phyloP scores from a whole-genome alignment of 2,329 filamentous ascomycete species.

The Fusarium chlamydosporum region DNA sequence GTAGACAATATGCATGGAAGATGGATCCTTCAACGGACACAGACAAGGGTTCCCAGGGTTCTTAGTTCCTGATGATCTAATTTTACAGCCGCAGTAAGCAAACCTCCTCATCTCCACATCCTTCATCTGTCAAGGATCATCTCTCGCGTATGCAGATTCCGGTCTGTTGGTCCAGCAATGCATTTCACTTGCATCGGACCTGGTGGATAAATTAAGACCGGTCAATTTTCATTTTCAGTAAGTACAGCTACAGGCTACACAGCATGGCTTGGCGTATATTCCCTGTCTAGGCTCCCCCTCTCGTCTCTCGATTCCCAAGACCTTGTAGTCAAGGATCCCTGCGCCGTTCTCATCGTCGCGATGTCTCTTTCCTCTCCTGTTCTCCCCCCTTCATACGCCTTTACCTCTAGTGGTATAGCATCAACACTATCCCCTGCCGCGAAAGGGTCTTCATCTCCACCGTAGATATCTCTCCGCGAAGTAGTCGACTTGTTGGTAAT shows the following conservation, averaged over 20 bases:
- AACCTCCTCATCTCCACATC: background rate
- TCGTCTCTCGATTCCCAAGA: slow-evolving; percentile 22
- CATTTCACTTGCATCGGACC: background rate
- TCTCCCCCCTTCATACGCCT: slow-evolving; percentile 6
- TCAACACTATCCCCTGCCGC: slow-evolving; percentile 16
- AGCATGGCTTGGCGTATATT: slow-evolving; percentile 24
- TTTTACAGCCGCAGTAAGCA: background rate
- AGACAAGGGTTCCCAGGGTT: background rate
- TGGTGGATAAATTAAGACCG: slow-evolving; percentile 3
- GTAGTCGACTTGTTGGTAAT: slow-evolving; percentile 4
- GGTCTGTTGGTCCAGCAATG: background rate
- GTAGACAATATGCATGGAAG: background rate
- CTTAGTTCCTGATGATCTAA: slow-evolving; percentile 3
- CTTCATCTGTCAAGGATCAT: background rate
- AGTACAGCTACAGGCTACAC: background rate
- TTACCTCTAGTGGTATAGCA: slow-evolving; percentile 14
- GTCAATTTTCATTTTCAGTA: background rate
- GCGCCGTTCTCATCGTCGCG: background rate
- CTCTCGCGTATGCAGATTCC: background rate
- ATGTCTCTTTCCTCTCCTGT: background rate
- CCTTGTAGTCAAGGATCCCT: slow-evolving; percentile 5
- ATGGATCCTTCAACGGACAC: background rate
- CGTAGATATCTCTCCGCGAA: slow-evolving; percentile 11
- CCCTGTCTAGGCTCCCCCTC: slow-evolving; percentile 15
- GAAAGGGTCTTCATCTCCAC: slow-evolving; percentile 24